Evolutionary conservation across 176 grass and related monocot species (phyloP), one percentile per base, ranked within the genome.

Genomic region (Lolium perenne): DNA sequence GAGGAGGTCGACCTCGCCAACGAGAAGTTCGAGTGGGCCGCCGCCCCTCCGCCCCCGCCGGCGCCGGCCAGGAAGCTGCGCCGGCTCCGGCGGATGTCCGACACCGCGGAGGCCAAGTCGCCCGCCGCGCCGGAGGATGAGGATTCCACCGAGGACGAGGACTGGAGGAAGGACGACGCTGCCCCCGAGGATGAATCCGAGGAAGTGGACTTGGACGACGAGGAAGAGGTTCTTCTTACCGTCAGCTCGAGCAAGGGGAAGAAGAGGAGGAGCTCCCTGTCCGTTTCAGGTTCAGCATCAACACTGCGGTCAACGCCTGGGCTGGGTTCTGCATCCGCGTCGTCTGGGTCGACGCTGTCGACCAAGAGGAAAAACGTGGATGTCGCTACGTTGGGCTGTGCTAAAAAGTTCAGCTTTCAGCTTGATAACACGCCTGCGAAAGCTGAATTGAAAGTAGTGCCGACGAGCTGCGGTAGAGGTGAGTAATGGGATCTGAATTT

Each of bases 391-490:
- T 82, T 91, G 74, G 86, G 87, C n/a, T 92, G 90, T 45, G 59
- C 88, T 76, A 95, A 94, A 75, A 92, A 82, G 75, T 91, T 98
- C 61, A 98, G 87, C 83, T 95, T 98, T 85, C 84, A 92, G 38
- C 61, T 35, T 21, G 59, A 62, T n/a, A 85, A 74, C 32, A 68
- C 61, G 18, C 60, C 32, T 45, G 77, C 78, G 71, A 84, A 79
- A 14, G 79, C 74, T 32, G 60, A 85, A 41, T 15, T n/a, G 54
- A 67, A 65, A 32, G 23, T 83, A 32, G 23, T 83, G n/a, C 78
- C 45, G 54, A 20, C 59, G 18, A 84, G 55, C 75, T 80, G 70
- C 49, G 53, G 74, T 63, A 74, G 1, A 77, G 86, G 91, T 93
- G 85, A 94, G 84, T 87, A 61, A 9, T 80, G 45, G 8, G 69